phyloP scores from a whole-genome alignment of 257 asterid genomes.

The Nicotiana undulata region DNA sequence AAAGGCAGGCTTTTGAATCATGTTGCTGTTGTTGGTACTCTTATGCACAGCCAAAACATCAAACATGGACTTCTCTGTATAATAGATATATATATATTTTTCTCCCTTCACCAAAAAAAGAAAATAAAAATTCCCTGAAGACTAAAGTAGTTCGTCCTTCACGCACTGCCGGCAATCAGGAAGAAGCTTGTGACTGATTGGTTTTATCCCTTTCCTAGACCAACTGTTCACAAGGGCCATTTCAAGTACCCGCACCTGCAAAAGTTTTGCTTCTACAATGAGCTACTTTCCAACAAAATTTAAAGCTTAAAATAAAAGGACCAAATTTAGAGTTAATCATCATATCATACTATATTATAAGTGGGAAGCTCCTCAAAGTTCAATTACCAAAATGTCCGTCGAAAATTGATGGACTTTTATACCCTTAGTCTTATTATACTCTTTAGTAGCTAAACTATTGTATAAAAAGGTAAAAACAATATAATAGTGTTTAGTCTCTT shows the following conservation, averaged over 20 bases:
- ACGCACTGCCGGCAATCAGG: conserved; percentile 43
- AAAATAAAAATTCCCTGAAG: not conserved
- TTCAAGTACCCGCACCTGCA: conserved; percentile 82
- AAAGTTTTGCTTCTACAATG: not conserved
- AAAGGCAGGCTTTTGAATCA: not conserved
- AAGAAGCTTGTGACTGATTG: conserved; percentile 50
- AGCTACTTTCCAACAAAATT: no score
- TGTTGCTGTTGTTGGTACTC: not conserved
- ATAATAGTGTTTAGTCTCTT: no score
- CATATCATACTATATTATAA: no score
- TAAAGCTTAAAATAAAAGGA: not conserved
- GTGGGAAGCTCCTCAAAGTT: no score
- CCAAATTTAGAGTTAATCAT: no score
- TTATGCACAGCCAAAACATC: not conserved
- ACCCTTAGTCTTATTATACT: no score
- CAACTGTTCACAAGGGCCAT: conserved; percentile 49
- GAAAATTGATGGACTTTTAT: no score
- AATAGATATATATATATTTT: not conserved
- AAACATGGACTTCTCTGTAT: not conserved
- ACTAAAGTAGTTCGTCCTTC: conserved; percentile 35
- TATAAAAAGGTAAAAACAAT: no score
- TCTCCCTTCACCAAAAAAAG: not conserved
- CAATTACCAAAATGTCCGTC: no score
- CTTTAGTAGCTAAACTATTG: no score
- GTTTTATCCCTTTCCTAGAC: conserved; percentile 47